Evolutionary conservation across 2,329 filamentous ascomycete genomes (phyloP), one percentile per base, ranked within the genome.

Genomic region (Cladosporium sp.): DNA sequence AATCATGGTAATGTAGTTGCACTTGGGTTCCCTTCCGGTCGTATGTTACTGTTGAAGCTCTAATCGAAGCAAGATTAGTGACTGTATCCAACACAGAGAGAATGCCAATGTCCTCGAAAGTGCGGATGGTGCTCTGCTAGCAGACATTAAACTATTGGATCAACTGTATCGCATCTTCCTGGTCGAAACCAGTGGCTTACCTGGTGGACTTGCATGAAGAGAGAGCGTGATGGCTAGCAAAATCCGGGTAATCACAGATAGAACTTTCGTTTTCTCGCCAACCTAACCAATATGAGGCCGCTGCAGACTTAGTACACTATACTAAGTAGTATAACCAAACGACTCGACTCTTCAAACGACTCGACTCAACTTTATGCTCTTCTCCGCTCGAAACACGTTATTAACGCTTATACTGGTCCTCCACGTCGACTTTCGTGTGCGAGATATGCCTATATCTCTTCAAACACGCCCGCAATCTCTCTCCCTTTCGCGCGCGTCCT

Each of bases 361-460:
- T 45, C 42, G 42, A 45, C 42, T n/a, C 20, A 8, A 45, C 12
- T 45, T 45, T 28, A 14, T 45, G 20, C 42, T 45, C 42, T 25
- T 45, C 20, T n/a, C 9, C 52, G 25, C 61, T 14, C 57, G 61
- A 15, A 25, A 61, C 19, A 60, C 19, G 34, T 63, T 63, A 40
- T 39, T 61, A 25, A 25, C 25, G 25, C 25, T 25, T 25, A 25
- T 25, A 25, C 25, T 25, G 25, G 25, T 25, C 25, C 25, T 25
- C 25, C 25, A 25, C 25, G 25, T 42, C 11, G 39, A 14, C 39
- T 42, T 42, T 42, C 20, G 8, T 42, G 9, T 42, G 9, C 14
- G 20, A 42, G 39, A 42, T 42, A 42, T 42, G n/a, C 39, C 19
- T 42, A 42, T 42, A 42, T 42, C 39, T 42, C 17, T 42, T 42